Base-by-base conservation (phyloP, 2,329 filamentous ascomycete species). In the Sporothrix luriei region DNA sequence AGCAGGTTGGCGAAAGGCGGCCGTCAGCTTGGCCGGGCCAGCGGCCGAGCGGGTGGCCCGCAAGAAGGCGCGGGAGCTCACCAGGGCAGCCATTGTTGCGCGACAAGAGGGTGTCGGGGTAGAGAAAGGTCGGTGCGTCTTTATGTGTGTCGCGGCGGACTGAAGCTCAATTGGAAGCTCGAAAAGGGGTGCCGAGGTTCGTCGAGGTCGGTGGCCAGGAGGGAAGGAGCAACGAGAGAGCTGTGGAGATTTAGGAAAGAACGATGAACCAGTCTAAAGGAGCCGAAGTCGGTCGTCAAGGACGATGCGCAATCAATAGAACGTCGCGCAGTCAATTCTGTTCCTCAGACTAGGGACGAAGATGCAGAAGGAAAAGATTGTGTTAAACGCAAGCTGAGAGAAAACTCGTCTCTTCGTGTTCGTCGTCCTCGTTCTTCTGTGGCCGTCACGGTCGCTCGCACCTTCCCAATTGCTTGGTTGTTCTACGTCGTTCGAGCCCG, bases 31-130 rank as follows among this genome's bases (percentile, higher is more conserved):
- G 52, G 43, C 66, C 40, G 66, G 19, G 52, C 52, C 51, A 16
- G 66, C 52, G 19, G 40, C 40, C 54, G 52, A 59, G 66, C 66
- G 52, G 49, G 54, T 21, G 54, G 52, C 9, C 52, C 66, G 66
- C 66, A 68, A 10, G 13, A 68, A 49, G n/a, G 66, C 66, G 54
- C 66, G 66, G 52, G 66, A 59, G 54, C 52, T 59, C 19, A 59
- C 66, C 19, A 68, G 66, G n/a, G 66, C 66, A 10, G 66, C 66
- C 66, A 68, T 68, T 68, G 24, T 55, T 46, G 57, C 21, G 38
- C 11, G 57, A 26, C 11, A 13, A 19, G 40, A 4, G 13, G 21
- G 38, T 1, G 3, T 5, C 40, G 38, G 24, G 40, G 61, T 57
- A 19, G 64, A 16, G 48, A 51, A 29, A 52, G 19, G 62, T 24